Base-by-base conservation (phyloP, 352 stramenopile species). In the Chrysophaeum taylorii region DNA sequence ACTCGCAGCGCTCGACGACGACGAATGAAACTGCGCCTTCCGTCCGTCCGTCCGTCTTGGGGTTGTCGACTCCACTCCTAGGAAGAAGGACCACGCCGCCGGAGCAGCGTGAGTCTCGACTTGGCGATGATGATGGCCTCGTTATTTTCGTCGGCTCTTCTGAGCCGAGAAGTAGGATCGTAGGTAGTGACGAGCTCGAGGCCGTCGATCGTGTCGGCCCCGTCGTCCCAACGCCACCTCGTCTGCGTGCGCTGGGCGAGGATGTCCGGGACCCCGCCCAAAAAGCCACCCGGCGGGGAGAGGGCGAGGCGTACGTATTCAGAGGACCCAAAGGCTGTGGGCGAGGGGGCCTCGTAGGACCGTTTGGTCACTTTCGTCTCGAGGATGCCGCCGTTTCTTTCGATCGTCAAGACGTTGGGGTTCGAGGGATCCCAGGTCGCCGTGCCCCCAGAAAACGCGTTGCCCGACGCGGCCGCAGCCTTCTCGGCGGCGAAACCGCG, bases 351-450 rank as follows among this genome's bases (percentile, higher is more conserved):
- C 52, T 63, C 52, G 29, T 41, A 63, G 52, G 27, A 41, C 27
- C 52, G 52, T 31, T 63, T 63, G 27, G 52, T 63, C 27, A 63
- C 52, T 23, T 63, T 63, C 9, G 14, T 25, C 52, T 63, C 52
- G 4, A 63, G 25, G 9, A 63, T 25, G 9, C 52, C 52, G 27
- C 27, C 9, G 5, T 25, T 31, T 18, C 18, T 9, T 31, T 63
- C 52, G 33, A 38, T 9, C 52, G 52, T 63, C 9, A 9, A 38
- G 9, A 63, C 52, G 33, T 63, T 63, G 2, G 52, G 52, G 52
- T 63, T 63, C 27, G 52, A 63, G 9, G 52, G 52, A 25, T 63
- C 52, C 52, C 52, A 63, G 27, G 9, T 2, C 25, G 29, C 52
- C 52, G 36, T 38, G 27, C 27, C 52, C 15, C 27, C n/a, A 25